These are phyloP conservation scores for Beauveria bassiana DNA, from an alignment of 2,329 filamentous ascomycete genomes.

Conservation along the genomic window DNA sequence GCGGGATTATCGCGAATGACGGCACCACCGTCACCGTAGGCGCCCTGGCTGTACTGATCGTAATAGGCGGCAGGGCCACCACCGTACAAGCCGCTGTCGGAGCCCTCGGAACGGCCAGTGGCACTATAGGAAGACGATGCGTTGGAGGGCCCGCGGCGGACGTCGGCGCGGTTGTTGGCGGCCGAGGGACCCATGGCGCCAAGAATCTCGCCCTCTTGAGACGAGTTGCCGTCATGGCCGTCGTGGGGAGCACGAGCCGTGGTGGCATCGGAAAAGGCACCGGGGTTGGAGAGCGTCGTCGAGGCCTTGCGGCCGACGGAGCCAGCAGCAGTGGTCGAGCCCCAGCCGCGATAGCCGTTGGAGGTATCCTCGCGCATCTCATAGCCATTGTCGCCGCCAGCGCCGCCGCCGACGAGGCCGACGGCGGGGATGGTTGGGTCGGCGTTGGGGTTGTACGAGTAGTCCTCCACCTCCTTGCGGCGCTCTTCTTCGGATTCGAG, in stretches of 20 bases:
- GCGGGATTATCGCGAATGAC: conserved; percentile 91
- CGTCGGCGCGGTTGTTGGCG: conserved; percentile 59
- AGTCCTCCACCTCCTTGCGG: conserved; percentile 94
- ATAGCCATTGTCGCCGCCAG: conserved; percentile 45
- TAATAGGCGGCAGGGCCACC: conserved; percentile 41
- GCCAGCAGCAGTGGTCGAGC: conserved; percentile 61
- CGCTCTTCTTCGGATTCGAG: conserved; percentile 81
- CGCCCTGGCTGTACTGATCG: conserved; percentile 50
- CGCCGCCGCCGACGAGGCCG: conserved; percentile 31
- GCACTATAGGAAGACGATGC: conserved; percentile 94
- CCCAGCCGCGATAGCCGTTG: conserved; percentile 90
- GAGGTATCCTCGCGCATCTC: conserved; percentile 73
- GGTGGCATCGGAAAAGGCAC: conserved; percentile 64
- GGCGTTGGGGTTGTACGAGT: conserved; percentile 95
- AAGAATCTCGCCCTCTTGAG: conserved; percentile 72
- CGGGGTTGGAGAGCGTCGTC: conserved; percentile 76
- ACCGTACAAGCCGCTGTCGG: conserved; percentile 44
- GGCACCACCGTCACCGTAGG: conserved; percentile 44
- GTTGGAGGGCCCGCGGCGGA: conserved; percentile 86
- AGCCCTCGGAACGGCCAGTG: conserved; percentile 64
- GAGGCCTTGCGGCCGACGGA: conserved; percentile 76
- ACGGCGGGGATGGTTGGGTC: conserved; percentile 66
- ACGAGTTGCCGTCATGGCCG: conserved; percentile 46
- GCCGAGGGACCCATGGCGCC: conserved; percentile 72
- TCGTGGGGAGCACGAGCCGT: conserved; percentile 57